These are phyloP conservation scores for Aphanomyces invadans DNA, from an alignment of 352 stramenopile genomes.

Conservation along the genomic window DNA sequence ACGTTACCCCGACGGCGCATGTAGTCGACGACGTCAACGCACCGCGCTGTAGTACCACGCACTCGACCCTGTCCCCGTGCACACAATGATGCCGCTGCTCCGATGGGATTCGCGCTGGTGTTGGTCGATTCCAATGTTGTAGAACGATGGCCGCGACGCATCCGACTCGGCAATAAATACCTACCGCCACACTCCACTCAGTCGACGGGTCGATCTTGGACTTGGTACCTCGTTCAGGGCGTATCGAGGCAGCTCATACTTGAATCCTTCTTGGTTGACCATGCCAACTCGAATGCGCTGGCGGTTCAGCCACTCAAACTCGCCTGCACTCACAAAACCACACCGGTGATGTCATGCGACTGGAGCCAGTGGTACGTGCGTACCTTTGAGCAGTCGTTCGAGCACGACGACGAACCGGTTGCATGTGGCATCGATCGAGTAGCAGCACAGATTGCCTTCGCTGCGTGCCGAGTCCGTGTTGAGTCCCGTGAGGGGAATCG, in stretches of 20 bases:
- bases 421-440: constrained; percentile 67
- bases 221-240: constrained; percentile 73
- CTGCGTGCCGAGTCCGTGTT: constrained; percentile 81
- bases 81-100: constrained; percentile 84
- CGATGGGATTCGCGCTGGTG: constrained; percentile 81
- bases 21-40: constrained; percentile 27
- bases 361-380: too few species aligned
- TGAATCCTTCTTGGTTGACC: constrained; percentile 84
- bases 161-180: constrained; percentile 86
- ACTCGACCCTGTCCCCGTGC: constrained; percentile 79
- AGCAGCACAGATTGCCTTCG: constrained; percentile 83
- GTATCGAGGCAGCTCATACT: constrained; percentile 78
- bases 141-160: constrained; percentile 73
- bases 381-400: constrained; percentile 46
- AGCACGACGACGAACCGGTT: constrained; percentile 65
- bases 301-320: constrained; percentile 73
- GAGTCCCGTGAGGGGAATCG: constrained; percentile 72
- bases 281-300: constrained; percentile 82
- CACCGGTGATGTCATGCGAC: too few species aligned
- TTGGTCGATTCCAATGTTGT: constrained; percentile 85
- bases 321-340: constrained; percentile 24
- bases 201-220: too few species aligned
- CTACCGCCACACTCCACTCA: too few species aligned
- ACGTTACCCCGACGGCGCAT: too few species aligned
- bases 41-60: constrained; percentile 83